Evolutionary conservation across 1,139 yeast genomes (phyloP).

Genomic region (Ogataea hybrid): DNA sequence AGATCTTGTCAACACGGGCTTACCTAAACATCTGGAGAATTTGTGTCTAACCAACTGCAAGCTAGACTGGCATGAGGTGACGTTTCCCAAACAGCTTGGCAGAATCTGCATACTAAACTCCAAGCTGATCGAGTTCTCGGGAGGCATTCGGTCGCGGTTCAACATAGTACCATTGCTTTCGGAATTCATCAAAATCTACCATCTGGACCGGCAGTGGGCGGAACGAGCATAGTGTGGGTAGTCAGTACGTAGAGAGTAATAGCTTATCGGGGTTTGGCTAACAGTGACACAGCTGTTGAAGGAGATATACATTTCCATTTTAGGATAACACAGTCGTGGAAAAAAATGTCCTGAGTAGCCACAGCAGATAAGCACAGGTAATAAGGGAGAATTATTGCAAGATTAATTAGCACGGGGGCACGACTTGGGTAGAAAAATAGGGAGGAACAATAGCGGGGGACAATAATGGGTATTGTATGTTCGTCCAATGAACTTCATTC

Average conservation of each 20-base stretch:
- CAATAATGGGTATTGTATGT: constrained; percentile 1
- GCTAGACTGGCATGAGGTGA: constrained; percentile 12
- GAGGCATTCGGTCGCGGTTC: constrained; percentile 1
- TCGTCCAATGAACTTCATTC: constrained; percentile 8
- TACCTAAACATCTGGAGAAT: constrained; percentile 12
- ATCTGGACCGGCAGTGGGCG: constrained; percentile 11
- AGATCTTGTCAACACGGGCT: constrained; percentile 7
- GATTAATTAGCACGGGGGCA: neutral
- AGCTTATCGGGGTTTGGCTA: constrained; percentile 1
- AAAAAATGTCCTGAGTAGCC: no score
- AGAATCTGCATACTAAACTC: constrained; percentile 14
- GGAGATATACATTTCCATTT: constrained; percentile 1
- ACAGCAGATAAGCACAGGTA: constrained; percentile 7
- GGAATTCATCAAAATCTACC: constrained; percentile 17
- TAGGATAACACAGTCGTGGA: constrained; percentile 7
- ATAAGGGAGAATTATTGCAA: neutral
- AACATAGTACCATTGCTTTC: constrained; percentile 15
- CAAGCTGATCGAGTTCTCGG: constrained; percentile 5
- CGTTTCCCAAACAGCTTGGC: constrained; percentile 12
- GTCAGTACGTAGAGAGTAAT: neutral
- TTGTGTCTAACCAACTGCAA: constrained; percentile 14
- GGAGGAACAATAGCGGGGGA: neutral
- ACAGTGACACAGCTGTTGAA: neutral
- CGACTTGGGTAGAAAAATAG: neutral
- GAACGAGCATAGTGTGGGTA: neutral